Percentiles rank a stretch among this genome's conserved stretches.
These are phyloP conservation scores for Metarhizium humberi DNA, from an alignment of 2,329 filamentous ascomycete genomes.

Conservation along the genomic window DNA sequence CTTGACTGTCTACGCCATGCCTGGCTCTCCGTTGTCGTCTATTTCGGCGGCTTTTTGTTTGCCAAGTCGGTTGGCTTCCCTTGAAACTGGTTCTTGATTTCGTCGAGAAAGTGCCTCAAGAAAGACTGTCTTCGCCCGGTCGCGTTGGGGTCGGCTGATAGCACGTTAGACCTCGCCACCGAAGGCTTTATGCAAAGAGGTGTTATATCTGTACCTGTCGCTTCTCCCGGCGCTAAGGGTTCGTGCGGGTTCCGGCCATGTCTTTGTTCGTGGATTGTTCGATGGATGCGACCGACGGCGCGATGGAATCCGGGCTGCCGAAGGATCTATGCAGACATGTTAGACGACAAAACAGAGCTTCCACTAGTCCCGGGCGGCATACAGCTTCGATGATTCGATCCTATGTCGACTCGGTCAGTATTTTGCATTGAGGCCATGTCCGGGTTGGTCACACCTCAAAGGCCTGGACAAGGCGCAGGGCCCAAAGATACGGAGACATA, in stretches of 20 bases:
- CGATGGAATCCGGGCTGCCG: slow-evolving; percentile 41
- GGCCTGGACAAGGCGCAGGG: slow-evolving; percentile 23
- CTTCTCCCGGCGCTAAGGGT: slow-evolving; percentile 41
- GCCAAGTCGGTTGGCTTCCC: slow-evolving; percentile 33
- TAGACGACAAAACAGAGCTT: not conserved
- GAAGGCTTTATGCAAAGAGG: not conserved
- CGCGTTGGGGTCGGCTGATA: slow-evolving; percentile 23
- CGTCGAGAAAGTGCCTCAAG: slow-evolving; percentile 37
- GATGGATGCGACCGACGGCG: slow-evolving; percentile 43
- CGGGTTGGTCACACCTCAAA: slow-evolving; percentile 18
- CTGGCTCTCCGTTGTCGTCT: slow-evolving; percentile 3
- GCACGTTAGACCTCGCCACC: not conserved
- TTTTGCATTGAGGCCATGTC: slow-evolving; percentile 5
- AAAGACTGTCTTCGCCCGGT: slow-evolving; percentile 22
- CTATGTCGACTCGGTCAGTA: slow-evolving; percentile 9
- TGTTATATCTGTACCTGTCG: slow-evolving; percentile 29
- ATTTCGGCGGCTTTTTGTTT: slow-evolving; percentile 17
- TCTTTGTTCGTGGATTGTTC: slow-evolving; percentile 36
- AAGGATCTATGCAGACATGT: slow-evolving; percentile 30
- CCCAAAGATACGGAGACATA: slow-evolving; percentile 25
- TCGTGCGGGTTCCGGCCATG: slow-evolving; percentile 41
- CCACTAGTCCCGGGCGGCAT: slow-evolving; percentile 4
- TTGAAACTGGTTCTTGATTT: slow-evolving; percentile 39
- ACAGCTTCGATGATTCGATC: slow-evolving; percentile 25
- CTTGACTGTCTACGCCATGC: not conserved